These are phyloP conservation scores for Aureoboletus auriporus DNA, from an alignment of 768 basidiomycete species.

Conservation along the genomic window DNA sequence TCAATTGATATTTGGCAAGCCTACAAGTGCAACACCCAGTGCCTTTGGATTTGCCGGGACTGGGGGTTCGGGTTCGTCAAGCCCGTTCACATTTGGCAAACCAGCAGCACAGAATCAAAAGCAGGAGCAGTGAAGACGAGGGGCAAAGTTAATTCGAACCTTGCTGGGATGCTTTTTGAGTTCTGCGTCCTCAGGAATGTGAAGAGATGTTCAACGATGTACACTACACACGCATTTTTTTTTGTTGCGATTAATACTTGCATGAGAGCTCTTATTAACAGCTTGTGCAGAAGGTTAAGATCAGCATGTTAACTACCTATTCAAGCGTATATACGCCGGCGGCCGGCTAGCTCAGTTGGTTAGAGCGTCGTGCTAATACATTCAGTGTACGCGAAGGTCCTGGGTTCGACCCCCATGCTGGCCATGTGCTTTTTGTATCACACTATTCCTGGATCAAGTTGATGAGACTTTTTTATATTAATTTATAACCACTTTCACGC, in stretches of 20 bases:
- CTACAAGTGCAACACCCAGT: constrained; percentile 19
- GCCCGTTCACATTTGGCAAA: constrained; percentile 24
- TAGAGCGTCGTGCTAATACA: constrained; percentile 33
- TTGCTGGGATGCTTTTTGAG: not conserved
- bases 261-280: too few species aligned
- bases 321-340: too few species aligned
- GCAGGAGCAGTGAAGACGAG: constrained; percentile 27
- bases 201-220: constrained; percentile 8
- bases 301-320: too few species aligned
- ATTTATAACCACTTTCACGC: too few species aligned
- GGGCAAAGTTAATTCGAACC: not conserved
- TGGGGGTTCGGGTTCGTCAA: constrained; percentile 8
- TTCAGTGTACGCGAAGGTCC: constrained; percentile 31
- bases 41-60: constrained; percentile 32
- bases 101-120: constrained; percentile 29
- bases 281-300: too few species aligned
- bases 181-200: too few species aligned
- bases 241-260: too few species aligned
- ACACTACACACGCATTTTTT: constrained; percentile 8
- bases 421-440: constrained; percentile 20
- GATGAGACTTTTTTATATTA: too few species aligned
- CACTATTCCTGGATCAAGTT: too few species aligned
- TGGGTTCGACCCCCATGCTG: constrained; percentile 40
- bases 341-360: constrained; percentile 32
- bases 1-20: constrained; percentile 13